Evolutionary conservation across 2,329 filamentous ascomycete genomes (phyloP), one percentile per base, ranked within the genome.

Genomic region (Apiospora aurea): DNA sequence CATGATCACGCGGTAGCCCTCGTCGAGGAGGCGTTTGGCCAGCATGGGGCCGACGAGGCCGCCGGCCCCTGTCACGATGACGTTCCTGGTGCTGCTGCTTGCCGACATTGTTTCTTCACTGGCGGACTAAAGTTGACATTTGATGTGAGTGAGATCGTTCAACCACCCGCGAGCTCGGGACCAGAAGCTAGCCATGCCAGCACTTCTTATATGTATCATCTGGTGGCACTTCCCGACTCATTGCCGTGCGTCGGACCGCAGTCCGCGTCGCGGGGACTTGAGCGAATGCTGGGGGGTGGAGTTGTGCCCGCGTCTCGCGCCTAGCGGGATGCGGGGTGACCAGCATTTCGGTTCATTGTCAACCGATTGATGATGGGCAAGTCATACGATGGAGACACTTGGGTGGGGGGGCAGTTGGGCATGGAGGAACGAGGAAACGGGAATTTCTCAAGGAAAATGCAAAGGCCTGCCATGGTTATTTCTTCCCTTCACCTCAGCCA

Each of bases 21-120:
- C 78, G 71, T 82, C 75, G n/a, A 85, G 80, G 10, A 85, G 83
- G 24, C 81, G 81, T 47, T 76, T 71, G 26, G 83, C 82, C 67
- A 85, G 80, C 34, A 82, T 77, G 14, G 79, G 79, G 47, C 80
- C 80, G 73, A 81, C 75, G 72, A 81, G 78, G 8, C 80, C 80
- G 51, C 78, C 79, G 57, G 79, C 80, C 66, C 80, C 80, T 46
- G 80, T 81, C 74, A 81, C 76, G 77, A 81, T 77, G 75, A 81
- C 79, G 74, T 79, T 80, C 66, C 79, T 79, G 57, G 34, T 79
- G 34, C 34, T 64, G 29, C 74, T 76, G 38, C 26, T 46, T 4
- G 67, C 26, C 0, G 67, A 49, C 67, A 69, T 69, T 13, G 29
- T 49, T 38, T 16, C 13, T 44, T 61, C 21, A 21, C 57, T n/a